Conservation (phyloP, 2,329 filamentous ascomycete genomes). For the Aspergillus hortae region DNA sequence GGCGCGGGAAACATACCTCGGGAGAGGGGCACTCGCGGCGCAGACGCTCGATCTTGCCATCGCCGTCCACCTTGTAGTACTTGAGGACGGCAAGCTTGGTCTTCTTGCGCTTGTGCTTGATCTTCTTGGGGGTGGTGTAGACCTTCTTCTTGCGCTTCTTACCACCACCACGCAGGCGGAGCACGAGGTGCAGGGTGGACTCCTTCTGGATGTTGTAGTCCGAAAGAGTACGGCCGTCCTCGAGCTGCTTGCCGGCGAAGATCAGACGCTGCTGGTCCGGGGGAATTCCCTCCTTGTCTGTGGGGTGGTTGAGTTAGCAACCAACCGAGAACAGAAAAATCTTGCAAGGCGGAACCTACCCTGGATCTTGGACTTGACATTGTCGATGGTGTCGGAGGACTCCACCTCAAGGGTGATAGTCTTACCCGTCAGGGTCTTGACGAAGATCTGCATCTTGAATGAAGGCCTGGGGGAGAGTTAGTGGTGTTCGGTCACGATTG, state of each 20-base stretch:
- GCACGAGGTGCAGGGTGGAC: conserved; percentile 95
- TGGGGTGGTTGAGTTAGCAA: neutral
- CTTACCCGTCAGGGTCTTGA: conserved; percentile 87
- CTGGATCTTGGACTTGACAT: conserved; percentile 98
- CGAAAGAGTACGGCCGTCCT: conserved; percentile 96
- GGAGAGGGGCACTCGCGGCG: conserved; percentile 94
- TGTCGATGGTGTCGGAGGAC: conserved; percentile 99
- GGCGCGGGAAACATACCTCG: conserved; percentile 60
- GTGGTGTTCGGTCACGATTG: conserved; percentile 13
- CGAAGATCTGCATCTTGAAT: conserved; percentile 53
- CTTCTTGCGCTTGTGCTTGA: conserved; percentile 99
- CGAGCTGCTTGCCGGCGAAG: conserved; percentile 99
- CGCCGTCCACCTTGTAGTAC: conserved; percentile 99
- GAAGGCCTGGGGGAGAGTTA: conserved; percentile 35
- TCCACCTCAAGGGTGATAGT: conserved; percentile 99
- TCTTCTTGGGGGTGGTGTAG: conserved; percentile 99
- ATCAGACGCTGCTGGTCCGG: conserved; percentile 99
- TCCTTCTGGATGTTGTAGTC: conserved; percentile 99
- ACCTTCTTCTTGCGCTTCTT: conserved; percentile 99
- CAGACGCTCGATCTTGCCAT: conserved; percentile 99
- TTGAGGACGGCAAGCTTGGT: conserved; percentile 99
- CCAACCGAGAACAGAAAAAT: too few relatives aligned
- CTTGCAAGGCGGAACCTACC: conserved; percentile 42
- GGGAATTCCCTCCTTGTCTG: conserved; percentile 99
- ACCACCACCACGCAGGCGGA: conserved; percentile 94